Evolutionary conservation across 2,329 filamentous ascomycete species (phyloP).

Genomic region (Cryoendolithus antarcticus): DNA sequence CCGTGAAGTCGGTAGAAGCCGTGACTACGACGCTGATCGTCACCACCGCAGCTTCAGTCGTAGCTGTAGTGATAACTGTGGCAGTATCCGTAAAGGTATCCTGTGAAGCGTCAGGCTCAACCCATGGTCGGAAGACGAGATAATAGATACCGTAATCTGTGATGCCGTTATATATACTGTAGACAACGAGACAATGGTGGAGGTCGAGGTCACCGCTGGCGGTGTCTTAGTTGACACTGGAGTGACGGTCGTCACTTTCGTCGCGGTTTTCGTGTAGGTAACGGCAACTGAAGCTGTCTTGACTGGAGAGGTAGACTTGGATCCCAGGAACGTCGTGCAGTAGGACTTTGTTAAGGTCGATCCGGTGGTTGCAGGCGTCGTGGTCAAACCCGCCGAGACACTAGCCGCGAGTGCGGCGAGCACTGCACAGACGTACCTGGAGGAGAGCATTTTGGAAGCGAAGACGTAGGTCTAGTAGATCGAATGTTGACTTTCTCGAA

Average conservation of each 20-base stretch:
- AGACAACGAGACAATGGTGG: background rate
- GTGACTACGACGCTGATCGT: background rate
- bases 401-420: too few species aligned
- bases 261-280: background rate
- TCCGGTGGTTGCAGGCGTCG: too few species aligned
- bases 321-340: background rate
- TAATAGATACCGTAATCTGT: background rate
- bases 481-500: too few species aligned
- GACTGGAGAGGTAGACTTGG: background rate
- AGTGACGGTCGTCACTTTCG: background rate
- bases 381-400: too few species aligned
- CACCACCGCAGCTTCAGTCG: background rate
- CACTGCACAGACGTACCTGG: too few species aligned
- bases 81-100: background rate
- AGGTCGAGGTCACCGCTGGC: background rate
- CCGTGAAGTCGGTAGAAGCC: background rate
- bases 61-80: background rate
- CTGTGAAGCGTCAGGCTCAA: background rate
- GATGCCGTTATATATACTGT: background rate
- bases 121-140: background rate
- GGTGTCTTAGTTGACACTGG: background rate
- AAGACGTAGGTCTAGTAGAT: too few species aligned
- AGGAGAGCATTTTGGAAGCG: too few species aligned
- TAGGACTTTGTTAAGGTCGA: too few species aligned
- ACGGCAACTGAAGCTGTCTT: background rate